Conservation (phyloP, 1,139 yeast genomes). For the Debaryomycetaceae sp. region DNA sequence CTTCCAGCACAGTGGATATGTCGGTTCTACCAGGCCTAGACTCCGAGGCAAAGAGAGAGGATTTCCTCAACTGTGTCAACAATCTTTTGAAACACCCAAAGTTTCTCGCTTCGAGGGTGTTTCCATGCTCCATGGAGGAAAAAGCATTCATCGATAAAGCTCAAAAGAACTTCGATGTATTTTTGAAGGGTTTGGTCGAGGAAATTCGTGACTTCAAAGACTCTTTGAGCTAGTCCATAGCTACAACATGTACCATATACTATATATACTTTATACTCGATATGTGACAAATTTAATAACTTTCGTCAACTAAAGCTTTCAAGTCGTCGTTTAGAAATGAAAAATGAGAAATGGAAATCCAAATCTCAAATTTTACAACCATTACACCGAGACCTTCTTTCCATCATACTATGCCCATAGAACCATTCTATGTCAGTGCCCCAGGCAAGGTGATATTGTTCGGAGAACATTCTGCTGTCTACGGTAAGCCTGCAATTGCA, state of each 20-base stretch:
- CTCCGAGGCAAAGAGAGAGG: constrained; percentile 51
- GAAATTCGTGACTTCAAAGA: constrained; percentile 58
- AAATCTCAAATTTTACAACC: background rate
- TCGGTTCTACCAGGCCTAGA: constrained; percentile 61
- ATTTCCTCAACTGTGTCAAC: constrained; percentile 55
- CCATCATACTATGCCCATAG: background rate
- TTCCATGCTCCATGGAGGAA: constrained; percentile 64
- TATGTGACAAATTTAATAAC: no score
- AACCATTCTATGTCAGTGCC: constrained; percentile 78
- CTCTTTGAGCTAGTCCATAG: constrained; percentile 19
- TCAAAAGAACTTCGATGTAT: constrained; percentile 35
- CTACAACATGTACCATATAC: background rate
- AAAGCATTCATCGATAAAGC: constrained; percentile 48
- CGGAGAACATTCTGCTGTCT: constrained; percentile 97
- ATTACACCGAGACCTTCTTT: background rate
- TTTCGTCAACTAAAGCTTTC: no score
- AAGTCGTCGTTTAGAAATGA: no score
- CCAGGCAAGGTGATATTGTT: constrained; percentile 96
- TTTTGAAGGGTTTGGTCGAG: constrained; percentile 48
- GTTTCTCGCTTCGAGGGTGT: constrained; percentile 66
- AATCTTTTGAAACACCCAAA: constrained; percentile 84
- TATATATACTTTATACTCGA: no score
- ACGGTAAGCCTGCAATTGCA: constrained; percentile 88
- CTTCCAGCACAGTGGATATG: constrained; percentile 18
- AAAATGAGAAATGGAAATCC: background rate